Conservation (phyloP, 176 grass and related monocot species). For the Saccharum officinarum region DNA sequence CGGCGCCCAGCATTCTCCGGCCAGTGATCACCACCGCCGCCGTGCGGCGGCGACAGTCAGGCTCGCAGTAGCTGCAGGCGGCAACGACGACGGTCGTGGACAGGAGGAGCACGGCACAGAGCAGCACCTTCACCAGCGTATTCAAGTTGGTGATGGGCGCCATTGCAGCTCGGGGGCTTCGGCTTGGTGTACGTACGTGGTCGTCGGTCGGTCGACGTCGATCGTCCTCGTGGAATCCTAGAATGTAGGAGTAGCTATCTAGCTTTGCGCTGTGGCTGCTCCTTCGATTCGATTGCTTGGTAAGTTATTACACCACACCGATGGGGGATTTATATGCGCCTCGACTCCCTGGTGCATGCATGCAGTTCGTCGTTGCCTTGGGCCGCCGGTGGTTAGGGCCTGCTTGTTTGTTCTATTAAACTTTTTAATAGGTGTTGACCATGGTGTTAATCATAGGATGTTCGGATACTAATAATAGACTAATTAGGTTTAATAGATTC, state of each 20-base stretch:
- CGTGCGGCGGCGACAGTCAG: neutral
- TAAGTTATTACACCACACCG: neutral
- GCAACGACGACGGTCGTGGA: neutral
- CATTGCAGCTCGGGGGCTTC: neutral
- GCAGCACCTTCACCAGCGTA: neutral
- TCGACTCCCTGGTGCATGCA: no score
- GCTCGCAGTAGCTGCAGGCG: neutral
- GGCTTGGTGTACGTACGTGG: no score
- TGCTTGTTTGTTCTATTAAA: no score
- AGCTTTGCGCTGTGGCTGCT: neutral
- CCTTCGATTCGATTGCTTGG: neutral
- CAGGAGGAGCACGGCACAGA: neutral
- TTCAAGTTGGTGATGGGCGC: neutral
- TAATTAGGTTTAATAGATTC: no score
- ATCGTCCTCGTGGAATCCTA: neutral
- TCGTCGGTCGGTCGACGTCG: neutral
- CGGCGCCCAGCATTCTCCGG: conserved; percentile 31
- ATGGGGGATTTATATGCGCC: neutral
- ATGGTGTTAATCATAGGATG: no score
- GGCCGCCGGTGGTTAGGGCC: neutral
- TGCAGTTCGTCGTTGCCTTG: neutral
- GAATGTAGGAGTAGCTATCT: neutral
- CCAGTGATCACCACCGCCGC: neutral
- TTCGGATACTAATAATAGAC: no score
- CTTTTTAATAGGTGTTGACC: no score